These are phyloP conservation scores for Orbilia oligospora DNA, from an alignment of 2,329 filamentous ascomycete genomes.

Conservation along the genomic window DNA sequence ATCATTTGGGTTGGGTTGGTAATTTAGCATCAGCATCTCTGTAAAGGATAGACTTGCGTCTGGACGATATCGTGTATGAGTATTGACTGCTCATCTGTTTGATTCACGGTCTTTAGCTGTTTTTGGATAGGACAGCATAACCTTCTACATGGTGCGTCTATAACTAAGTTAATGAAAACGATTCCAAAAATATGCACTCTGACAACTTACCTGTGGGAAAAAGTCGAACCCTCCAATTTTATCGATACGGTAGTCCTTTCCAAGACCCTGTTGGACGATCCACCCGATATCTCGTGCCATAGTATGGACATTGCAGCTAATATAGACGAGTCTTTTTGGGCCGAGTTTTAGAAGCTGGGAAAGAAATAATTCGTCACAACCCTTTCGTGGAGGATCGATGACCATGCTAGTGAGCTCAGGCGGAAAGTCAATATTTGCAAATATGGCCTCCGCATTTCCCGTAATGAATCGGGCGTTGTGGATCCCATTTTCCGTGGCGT, in stretches of 20 bases:
- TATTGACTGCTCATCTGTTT: neutral
- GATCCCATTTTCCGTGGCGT: conserved; percentile 83
- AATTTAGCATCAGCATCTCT: neutral
- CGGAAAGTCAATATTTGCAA: conserved; percentile 80
- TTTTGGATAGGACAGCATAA: conserved; percentile 73
- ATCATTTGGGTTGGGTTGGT: neutral
- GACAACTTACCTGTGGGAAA: conserved; percentile 78
- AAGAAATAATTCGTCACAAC: conserved; percentile 88
- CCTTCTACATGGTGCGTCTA: conserved; percentile 78
- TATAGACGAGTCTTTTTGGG: conserved; percentile 87
- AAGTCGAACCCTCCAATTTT: conserved; percentile 95
- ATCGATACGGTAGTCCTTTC: conserved; percentile 82
- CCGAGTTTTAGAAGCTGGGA: conserved; percentile 82
- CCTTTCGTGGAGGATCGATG: conserved; percentile 95
- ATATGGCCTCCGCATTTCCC: conserved; percentile 87
- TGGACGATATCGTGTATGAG: neutral
- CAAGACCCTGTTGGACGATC: conserved; percentile 78
- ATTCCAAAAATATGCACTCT: neutral
- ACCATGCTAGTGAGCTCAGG: conserved; percentile 90
- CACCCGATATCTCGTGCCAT: conserved; percentile 94
- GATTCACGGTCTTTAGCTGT: neutral
- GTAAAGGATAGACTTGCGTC: neutral
- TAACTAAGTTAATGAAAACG: neutral
- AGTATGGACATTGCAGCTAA: conserved; percentile 98
- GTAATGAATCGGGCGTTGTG: conserved; percentile 86